phyloP scores from a whole-genome alignment of 805 yeast genomes.

The Alloascoidea hylecoeti region DNA sequence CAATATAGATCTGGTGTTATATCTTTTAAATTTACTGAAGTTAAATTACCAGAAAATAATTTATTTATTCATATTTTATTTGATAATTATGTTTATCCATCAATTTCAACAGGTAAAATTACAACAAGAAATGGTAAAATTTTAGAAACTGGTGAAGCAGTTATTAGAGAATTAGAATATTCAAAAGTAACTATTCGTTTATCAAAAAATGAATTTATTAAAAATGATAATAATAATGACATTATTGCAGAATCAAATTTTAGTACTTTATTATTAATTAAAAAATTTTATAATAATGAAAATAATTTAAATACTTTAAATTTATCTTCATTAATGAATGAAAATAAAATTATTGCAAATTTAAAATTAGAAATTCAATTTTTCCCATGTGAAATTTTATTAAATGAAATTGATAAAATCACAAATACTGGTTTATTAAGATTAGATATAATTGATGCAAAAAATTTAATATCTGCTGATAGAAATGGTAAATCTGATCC shows the following conservation, averaged over 20 bases:
- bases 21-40: slow-evolving; percentile 29
- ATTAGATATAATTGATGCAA: slow-evolving; percentile 39
- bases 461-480: slow-evolving; percentile 51
- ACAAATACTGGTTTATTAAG: slow-evolving; percentile 54
- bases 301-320: slow-evolving; percentile 42
- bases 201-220: slow-evolving; percentile 33
- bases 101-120: slow-evolving; percentile 34
- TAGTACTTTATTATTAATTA: slow-evolving; percentile 45
- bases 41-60: slow-evolving; percentile 50
- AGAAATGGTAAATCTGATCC: slow-evolving; percentile 79
- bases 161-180: slow-evolving; percentile 54
- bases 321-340: slow-evolving; percentile 37
- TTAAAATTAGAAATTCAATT: slow-evolving; percentile 48
- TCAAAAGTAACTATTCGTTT: slow-evolving; percentile 46
- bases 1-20: slow-evolving; percentile 56
- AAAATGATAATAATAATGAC: slow-evolving; percentile 35
- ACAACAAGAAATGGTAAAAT: slow-evolving; percentile 14
- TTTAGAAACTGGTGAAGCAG: slow-evolving; percentile 47
- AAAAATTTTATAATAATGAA: slow-evolving; percentile 44
- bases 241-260: slow-evolving; percentile 43
- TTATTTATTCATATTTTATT: slow-evolving; percentile 47
- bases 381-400: slow-evolving; percentile 42
- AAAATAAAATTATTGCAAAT: slow-evolving; percentile 23
- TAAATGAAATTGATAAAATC: slow-evolving; percentile 55
- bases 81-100: slow-evolving; percentile 50